Evolutionary conservation across 371 early-diverging fungal species (phyloP).

Genomic region (Encephalitozoon intestinalis): DNA sequence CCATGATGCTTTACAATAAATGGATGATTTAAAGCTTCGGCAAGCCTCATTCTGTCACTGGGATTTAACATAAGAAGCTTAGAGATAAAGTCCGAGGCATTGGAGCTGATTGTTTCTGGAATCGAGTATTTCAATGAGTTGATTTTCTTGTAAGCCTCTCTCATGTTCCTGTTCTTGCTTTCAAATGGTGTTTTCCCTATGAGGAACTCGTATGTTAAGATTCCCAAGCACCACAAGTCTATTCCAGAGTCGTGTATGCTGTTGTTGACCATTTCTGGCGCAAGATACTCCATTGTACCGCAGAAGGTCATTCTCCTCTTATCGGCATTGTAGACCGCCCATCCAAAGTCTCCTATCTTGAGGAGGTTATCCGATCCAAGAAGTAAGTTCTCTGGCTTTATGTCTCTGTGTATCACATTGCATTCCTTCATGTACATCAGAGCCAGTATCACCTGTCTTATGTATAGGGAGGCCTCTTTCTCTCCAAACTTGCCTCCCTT

Average conservation of each 20-base stretch:
- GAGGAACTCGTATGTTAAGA: conserved; percentile 84
- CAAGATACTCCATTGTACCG: conserved; percentile 88
- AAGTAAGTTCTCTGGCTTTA: conserved; percentile 88
- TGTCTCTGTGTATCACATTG: conserved; percentile 86
- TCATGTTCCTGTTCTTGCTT: conserved; percentile 62
- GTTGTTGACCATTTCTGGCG: conserved; percentile 76
- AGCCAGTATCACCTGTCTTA: conserved; percentile 74
- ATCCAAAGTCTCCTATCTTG: conserved; percentile 95
- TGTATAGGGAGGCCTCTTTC: conserved; percentile 70
- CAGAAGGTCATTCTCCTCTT: conserved; percentile 66
- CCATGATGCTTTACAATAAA: conserved; percentile 63
- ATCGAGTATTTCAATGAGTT: conserved; percentile 71
- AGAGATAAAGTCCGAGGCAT: conserved; percentile 76
- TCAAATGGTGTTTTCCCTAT: conserved; percentile 90
- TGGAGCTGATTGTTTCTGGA: conserved; percentile 70
- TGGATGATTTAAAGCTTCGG: conserved; percentile 70
- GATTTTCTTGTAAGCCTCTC: conserved; percentile 73
- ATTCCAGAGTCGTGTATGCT: conserved; percentile 72
- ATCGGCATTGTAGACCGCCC: conserved; percentile 87
- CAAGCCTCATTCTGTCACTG: conserved; percentile 67
- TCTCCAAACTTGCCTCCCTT: conserved; percentile 68
- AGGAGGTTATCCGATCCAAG: conserved; percentile 72
- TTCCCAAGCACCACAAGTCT: conserved; percentile 95
- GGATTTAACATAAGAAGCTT: conserved; percentile 70
- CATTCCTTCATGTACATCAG: conserved; percentile 78